A percentile compares a stretch with the other conserved stretches of the same genome.
Conservation (phyloP, 2,329 filamentous ascomycete genomes). For the Graphilbum fragrans region DNA sequence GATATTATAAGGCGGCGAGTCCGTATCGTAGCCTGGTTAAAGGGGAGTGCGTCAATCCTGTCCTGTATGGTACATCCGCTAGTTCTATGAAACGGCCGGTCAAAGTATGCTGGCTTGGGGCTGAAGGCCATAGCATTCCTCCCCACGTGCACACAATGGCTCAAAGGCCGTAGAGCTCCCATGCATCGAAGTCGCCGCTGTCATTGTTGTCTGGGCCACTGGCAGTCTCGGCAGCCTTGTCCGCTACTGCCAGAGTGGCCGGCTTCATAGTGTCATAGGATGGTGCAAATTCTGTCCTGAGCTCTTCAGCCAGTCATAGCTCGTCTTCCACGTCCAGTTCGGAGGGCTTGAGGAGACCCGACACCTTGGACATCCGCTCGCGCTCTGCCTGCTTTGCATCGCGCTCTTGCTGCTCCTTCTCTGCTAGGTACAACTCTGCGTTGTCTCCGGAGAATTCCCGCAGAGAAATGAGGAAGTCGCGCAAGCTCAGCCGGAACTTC, state of each 20-base stretch:
- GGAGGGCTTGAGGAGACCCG: constrained; percentile 91
- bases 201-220: not conserved
- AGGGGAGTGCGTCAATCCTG: too few relatives aligned
- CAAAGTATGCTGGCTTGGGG: too few relatives aligned
- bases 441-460: constrained; percentile 97
- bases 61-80: too few relatives aligned
- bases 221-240: not conserved
- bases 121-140: too few relatives aligned
- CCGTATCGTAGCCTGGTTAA: too few relatives aligned
- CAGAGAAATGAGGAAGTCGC: constrained; percentile 92
- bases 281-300: constrained; percentile 48
- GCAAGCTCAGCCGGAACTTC: constrained; percentile 89
- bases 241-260: not conserved
- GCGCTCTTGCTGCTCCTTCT: constrained; percentile 83
- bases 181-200: constrained; percentile 6
- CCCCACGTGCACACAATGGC: too few relatives aligned
- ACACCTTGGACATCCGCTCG: constrained; percentile 87
- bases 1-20: not conserved
- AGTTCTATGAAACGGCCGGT: too few relatives aligned
- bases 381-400: constrained; percentile 81
- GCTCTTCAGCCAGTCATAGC: constrained; percentile 68
- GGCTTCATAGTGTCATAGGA: constrained; percentile 12
- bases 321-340: constrained; percentile 85
- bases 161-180: constrained; percentile 10
- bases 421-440: constrained; percentile 81